Percentiles rank a stretch among this genome's conserved stretches.
These are phyloP conservation scores for Baorangia bicolor DNA, from an alignment of 768 basidiomycete species.

Conservation along the genomic window DNA sequence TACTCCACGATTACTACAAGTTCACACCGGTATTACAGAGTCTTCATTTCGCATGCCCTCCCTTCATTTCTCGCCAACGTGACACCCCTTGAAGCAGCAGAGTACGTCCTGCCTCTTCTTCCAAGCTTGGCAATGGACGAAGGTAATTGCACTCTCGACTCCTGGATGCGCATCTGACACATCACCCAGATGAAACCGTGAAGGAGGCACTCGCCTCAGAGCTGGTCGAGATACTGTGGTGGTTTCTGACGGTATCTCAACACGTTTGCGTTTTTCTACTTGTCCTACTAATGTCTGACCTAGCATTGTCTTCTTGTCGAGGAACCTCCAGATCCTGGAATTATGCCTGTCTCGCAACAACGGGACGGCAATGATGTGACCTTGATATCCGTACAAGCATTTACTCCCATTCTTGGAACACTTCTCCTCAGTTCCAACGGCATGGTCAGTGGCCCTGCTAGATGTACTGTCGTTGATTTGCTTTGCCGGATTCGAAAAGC, in stretches of 20 bases:
- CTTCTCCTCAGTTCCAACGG: slow-evolving; percentile 80
- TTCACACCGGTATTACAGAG: slow-evolving; percentile 43
- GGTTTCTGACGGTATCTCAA: slow-evolving; percentile 71
- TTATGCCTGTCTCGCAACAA: slow-evolving; percentile 11
- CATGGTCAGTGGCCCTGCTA: slow-evolving; percentile 68
- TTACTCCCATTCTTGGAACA: slow-evolving; percentile 89
- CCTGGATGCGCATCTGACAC: slow-evolving; percentile 4
- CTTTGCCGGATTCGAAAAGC: slow-evolving; percentile 66
- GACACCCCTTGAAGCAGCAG: slow-evolving; percentile 82
- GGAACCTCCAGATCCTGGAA: slow-evolving; percentile 32
- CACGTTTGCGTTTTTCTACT: not conserved
- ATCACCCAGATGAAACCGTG: slow-evolving; percentile 70
- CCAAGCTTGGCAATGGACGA: slow-evolving; percentile 82
- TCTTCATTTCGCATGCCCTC: slow-evolving; percentile 83
- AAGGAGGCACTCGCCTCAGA: slow-evolving; percentile 85
- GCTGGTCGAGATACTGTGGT: slow-evolving; percentile 84
- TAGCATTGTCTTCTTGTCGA: slow-evolving; percentile 70
- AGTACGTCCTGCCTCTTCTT: slow-evolving; percentile 92
- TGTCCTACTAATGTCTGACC: slow-evolving; percentile 3
- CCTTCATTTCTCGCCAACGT: slow-evolving; percentile 76
- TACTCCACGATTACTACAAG: not conserved
- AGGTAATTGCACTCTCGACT: slow-evolving; percentile 43
- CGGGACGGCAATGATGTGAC: slow-evolving; percentile 26
- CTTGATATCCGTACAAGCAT: slow-evolving; percentile 75
- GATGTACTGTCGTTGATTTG: slow-evolving; percentile 76